Conservation (phyloP, 306 rosid species). For the Dryas octopetala region DNA sequence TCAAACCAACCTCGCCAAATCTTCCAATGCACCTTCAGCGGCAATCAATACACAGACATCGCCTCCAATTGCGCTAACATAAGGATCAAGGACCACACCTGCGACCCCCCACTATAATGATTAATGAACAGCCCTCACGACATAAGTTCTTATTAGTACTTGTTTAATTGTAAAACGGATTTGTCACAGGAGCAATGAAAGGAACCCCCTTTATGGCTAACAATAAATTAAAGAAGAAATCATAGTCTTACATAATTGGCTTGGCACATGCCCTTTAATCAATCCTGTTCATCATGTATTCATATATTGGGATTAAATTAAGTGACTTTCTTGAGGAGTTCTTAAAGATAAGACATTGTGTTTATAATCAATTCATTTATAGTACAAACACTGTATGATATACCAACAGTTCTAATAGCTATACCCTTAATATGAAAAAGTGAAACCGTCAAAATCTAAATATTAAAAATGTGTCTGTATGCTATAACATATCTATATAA, state of each 20-base stretch:
- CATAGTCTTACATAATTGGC: background rate
- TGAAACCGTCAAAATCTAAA: too few relatives aligned
- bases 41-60: slow-evolving; percentile 24
- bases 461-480: too few relatives aligned
- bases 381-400: too few relatives aligned
- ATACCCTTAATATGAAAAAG: too few relatives aligned
- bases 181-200: slow-evolving; percentile 12
- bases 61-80: slow-evolving; percentile 34
- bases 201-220: background rate
- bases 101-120: background rate
- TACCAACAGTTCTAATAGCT: too few relatives aligned
- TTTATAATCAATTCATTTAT: too few relatives aligned
- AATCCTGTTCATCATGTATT: background rate
- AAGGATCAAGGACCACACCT: background rate
- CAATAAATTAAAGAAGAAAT: background rate
- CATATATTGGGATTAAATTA: background rate
- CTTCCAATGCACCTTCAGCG: slow-evolving; percentile 5
- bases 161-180: slow-evolving; percentile 3
- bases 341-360: background rate
- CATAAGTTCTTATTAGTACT: background rate
- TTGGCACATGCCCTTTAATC: background rate
- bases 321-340: background rate
- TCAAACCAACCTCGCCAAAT: slow-evolving; percentile 12
- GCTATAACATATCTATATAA: too few relatives aligned
- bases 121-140: background rate